A percentile compares a stretch with the other conserved stretches of the same genome.
phyloP scores from a whole-genome alignment of 306 rosid species.

The Cajanus cajan region DNA sequence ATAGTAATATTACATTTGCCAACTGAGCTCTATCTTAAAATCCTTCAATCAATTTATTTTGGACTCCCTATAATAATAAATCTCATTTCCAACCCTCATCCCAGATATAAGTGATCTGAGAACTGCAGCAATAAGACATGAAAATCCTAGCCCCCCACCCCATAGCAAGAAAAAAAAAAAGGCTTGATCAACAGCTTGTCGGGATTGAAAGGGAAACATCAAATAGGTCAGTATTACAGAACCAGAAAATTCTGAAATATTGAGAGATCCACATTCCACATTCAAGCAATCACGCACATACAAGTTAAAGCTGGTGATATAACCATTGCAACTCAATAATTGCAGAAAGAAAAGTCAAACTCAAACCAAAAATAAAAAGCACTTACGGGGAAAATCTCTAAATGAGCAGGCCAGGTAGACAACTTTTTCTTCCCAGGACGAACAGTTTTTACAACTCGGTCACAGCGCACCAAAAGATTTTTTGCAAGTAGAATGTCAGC shows the following conservation, averaged over 20 bases:
- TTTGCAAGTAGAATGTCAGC: conserved; percentile 66
- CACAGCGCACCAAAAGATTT: conserved; percentile 90
- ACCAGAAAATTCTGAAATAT: neutral
- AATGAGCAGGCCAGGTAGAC: conserved; percentile 98
- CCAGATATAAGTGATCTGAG: neutral
- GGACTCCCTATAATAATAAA: neutral
- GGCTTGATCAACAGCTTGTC: neutral
- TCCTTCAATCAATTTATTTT: neutral
- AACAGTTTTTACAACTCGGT: conserved; percentile 91
- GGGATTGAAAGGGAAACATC: neutral
- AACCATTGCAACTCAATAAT: conserved; percentile 16
- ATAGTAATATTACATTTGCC: neutral
- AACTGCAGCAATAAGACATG: neutral
- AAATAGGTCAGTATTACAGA: neutral
- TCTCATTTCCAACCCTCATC: neutral
- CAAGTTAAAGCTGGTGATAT: neutral
- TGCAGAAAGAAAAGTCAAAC: neutral
- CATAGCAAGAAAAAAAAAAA: neutral
- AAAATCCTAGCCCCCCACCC: neutral
- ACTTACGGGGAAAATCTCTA: conserved; percentile 86
- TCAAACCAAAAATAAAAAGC: neutral
- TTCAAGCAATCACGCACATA: neutral
- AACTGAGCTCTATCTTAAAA: neutral
- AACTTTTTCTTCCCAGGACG: conserved; percentile 97
- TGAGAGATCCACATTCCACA: neutral